Percentiles rank a stretch among this genome's conserved stretches.
phyloP scores from a whole-genome alignment of 2,329 filamentous ascomycete genomes.

The Myriosclerotinia scirpicola region DNA sequence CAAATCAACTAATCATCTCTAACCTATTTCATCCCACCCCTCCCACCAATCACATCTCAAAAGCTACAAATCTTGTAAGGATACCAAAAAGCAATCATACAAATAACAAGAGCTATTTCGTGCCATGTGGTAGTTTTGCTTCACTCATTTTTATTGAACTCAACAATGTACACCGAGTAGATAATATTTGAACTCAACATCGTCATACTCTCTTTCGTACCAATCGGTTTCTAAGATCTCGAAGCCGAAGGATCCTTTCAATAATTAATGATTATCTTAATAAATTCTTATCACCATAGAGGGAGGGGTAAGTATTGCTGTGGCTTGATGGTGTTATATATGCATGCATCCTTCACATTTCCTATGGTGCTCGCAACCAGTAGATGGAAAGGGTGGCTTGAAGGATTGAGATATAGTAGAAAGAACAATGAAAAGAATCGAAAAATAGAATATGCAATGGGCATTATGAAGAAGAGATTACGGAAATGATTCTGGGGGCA shows the following conservation, averaged over 20 bases:
- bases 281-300: too few relatives aligned
- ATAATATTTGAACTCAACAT: too few relatives aligned
- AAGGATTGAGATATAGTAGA: not conserved
- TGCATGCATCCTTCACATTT: not conserved
- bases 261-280: too few relatives aligned
- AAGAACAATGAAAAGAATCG: too few relatives aligned
- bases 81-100: not conserved
- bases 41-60: not conserved
- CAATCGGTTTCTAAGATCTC: too few relatives aligned
- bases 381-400: not conserved
- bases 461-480: not conserved
- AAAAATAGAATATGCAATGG: not conserved
- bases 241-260: too few relatives aligned
- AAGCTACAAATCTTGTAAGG: not conserved
- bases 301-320: too few relatives aligned
- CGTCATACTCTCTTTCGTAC: too few relatives aligned
- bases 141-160: too few relatives aligned
- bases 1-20: not conserved
- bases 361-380: too few relatives aligned
- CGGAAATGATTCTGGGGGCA: too few relatives aligned
- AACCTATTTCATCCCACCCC: not conserved
- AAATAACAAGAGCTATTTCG: not conserved
- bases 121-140: not conserved
- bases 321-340: not conserved
- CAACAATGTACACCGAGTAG: too few relatives aligned